phyloP scores from a whole-genome alignment of 306 rosid species.

The Quercus mongolica region DNA sequence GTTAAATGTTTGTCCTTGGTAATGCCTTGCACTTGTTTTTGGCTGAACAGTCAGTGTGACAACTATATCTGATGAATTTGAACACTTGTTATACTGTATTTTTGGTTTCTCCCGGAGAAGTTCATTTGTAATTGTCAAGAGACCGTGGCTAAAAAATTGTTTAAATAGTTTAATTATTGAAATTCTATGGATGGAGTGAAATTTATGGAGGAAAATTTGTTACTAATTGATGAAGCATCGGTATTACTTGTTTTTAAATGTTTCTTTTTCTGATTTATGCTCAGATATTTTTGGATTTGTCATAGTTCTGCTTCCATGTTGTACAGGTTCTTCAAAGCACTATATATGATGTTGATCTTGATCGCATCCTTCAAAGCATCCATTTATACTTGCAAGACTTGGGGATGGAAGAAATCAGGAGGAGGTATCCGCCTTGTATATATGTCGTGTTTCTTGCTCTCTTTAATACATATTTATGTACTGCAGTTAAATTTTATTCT shows the following conservation, averaged over 20 bases:
- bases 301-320: constrained; percentile 17
- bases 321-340: constrained; percentile 97
- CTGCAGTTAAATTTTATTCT: not conserved
- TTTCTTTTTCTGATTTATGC: not conserved
- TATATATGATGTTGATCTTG: constrained; percentile 89
- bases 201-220: not conserved
- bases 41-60: not conserved
- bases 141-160: not conserved
- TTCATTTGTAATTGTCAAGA: constrained; percentile 5
- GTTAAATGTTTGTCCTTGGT: not conserved
- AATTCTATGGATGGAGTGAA: not conserved
- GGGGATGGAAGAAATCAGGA: constrained; percentile 99
- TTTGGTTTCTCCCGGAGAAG: not conserved
- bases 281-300: not conserved
- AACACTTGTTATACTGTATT: not conserved
- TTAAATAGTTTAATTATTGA: not conserved
- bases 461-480: not conserved
- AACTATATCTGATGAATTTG: not conserved
- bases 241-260: not conserved
- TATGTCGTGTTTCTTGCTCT: not conserved
- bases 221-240: not conserved
- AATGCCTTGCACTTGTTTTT: not conserved
- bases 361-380: constrained; percentile 95
- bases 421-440: constrained; percentile 52
- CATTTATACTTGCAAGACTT: constrained; percentile 94